Base-by-base conservation (phyloP, 805 yeast genomes). In the Saccharomycopsis sp. region DNA sequence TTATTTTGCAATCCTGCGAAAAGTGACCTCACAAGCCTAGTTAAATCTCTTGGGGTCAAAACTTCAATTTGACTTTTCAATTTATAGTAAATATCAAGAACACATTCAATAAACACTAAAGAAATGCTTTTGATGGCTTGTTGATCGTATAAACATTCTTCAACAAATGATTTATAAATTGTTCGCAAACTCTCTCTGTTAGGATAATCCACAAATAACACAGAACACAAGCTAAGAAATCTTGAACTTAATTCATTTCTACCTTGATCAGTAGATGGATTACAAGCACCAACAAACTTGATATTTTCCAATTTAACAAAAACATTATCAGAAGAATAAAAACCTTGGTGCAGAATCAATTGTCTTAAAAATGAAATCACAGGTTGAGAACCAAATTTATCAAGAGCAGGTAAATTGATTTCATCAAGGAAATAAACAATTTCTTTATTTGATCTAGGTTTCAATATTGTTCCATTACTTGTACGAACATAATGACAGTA, bases 231-330 rank as follows among this genome's bases (percentile, higher is more conserved):
- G 4, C 94, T 68, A 38, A 84, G 60, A 53, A 89, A 81, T 35
- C 96, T 63, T 7, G 65, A 56, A 1, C 78, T 65, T 19, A 90
- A 56, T 2, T 57, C 58, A 8, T 71, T 65, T 49, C 97, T 70
- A 0, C 96, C 96, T 2, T 78, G 75, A 60, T 85, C 94, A 0
- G 79, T 70, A 0, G 96, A 81, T 1, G 96, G 93, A 56, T 90
- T 90, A 59, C 97, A 90, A 0, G 97, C 97, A 6, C 94, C 97
- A n/a, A 88, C 93, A 63, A 90, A 71, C 56, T 84, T 94, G 22
- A 90, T 68, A 38, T 79, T 71, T 14, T 70, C 65, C 6, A 87
- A 48, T 0, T 65, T 51, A 1, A 89, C 77, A 95, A 96, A 90
- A 21, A 69, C 68, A 38, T 70, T 67, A 23, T 75, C 76, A 8